phyloP scores from a whole-genome alignment of 2,329 filamentous ascomycete species.

The Dothidotthia symphoricarpi region DNA sequence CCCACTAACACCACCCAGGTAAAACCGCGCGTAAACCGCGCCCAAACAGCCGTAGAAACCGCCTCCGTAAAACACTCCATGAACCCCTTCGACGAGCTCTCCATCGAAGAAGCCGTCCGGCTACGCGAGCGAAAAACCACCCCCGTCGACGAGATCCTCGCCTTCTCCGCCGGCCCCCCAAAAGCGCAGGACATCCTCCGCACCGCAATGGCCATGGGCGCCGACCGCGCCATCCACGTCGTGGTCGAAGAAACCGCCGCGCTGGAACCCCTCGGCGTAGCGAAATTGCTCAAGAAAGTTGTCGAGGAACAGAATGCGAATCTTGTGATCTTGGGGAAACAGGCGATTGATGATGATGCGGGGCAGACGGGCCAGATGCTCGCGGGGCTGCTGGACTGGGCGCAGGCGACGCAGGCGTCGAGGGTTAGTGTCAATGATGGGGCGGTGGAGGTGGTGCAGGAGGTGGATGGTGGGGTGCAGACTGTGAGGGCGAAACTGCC shows the following conservation, averaged over 20 bases:
- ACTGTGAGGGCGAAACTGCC: slow-evolving; percentile 82
- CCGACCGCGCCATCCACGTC: slow-evolving; percentile 86
- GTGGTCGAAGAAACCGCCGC: slow-evolving; percentile 60
- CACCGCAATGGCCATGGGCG: slow-evolving; percentile 98
- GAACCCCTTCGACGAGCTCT: slow-evolving; percentile 99
- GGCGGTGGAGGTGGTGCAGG: slow-evolving; percentile 73
- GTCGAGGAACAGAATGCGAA: slow-evolving; percentile 85
- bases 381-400: slow-evolving; percentile 85
- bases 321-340: slow-evolving; percentile 91
- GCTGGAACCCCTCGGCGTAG: slow-evolving; percentile 85
- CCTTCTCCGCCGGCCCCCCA: slow-evolving; percentile 80
- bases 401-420: slow-evolving; percentile 90
- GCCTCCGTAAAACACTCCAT: slow-evolving; percentile 94
- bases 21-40: slow-evolving; percentile 68
- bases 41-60: slow-evolving; percentile 85
- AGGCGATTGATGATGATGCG: slow-evolving; percentile 96
- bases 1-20: slow-evolving; percentile 46
- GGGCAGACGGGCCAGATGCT: slow-evolving; percentile 98
- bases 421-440: slow-evolving; percentile 76
- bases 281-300: slow-evolving; percentile 78
- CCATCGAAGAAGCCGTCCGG: slow-evolving; percentile 91
- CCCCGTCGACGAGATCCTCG: slow-evolving; percentile 81
- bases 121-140: slow-evolving; percentile 74
- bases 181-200: slow-evolving; percentile 87
- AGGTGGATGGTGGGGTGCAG: slow-evolving; percentile 95